Evolutionary conservation across 805 yeast genomes (phyloP), one percentile per base, ranked within the genome.

Genomic region (Candida ulmi): DNA sequence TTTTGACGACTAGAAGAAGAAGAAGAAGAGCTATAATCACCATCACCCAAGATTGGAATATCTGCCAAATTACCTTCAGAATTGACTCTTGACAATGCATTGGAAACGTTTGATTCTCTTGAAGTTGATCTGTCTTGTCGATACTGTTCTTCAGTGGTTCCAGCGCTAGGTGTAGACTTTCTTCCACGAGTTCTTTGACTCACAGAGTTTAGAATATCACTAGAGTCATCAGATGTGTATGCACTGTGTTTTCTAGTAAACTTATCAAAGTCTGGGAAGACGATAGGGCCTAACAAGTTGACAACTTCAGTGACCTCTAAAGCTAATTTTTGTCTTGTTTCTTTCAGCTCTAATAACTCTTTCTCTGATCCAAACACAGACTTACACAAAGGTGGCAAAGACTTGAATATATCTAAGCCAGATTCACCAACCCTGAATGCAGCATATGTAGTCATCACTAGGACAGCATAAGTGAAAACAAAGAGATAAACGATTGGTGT

Each of bases 351-450:
- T 30, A 60, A 59, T 12, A 78, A 57, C 30, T 71, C 62, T 33
- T 66, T 63, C 28, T 58, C 55, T n/a, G 71, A 67, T 21, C 65
- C 67, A 30, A 66, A 58, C 17, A 64, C 51, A 4, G 71, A 60
- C 15, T 60, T 54, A 31, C 64, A 78, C 28, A 90, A 63, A 1
- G 98, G 96, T 43, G 87, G 72, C 42, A 90, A 63, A 8, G 91
- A 79, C 57, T 88, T 87, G 58, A 83, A 74, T 36, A 85, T 68
- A 60, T 90, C 97, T 76, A 85, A 69, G 16, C 98, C 97, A 43
- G 79, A 80, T 59, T 91, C 99, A 38, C 98, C 97, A 30, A 90
- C 78, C 27, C 83, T 71, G 49, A 91, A 71, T 4, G 97, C 95
- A 18, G 95, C 78, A 58, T 84, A 91, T 0, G 96, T 84, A 13